Percentiles rank a stretch among this genome's conserved stretches.
phyloP scores from a whole-genome alignment of 139 green algal genomes.

The Chlorella sp. region DNA sequence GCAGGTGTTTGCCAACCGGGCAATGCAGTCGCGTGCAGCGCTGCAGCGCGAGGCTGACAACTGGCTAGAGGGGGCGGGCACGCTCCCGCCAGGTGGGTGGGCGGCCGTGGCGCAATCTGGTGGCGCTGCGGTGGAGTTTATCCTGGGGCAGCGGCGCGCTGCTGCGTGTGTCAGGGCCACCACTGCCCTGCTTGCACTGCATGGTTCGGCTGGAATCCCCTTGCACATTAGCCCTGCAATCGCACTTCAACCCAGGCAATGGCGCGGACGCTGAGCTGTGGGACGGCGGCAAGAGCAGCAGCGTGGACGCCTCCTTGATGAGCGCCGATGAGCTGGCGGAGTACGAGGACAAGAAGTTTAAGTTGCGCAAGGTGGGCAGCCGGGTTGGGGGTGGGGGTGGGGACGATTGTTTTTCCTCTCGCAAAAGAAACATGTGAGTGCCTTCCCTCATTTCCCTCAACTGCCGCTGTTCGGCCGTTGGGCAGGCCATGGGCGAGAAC shows the following conservation, averaged over 20 bases:
- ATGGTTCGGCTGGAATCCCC: no score
- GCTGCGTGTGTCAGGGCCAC: no score
- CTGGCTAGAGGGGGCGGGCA: conserved; percentile 75
- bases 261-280: conserved; percentile 67
- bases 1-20: conserved; percentile 78
- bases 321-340: conserved; percentile 38
- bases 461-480: no score
- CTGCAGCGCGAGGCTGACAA: conserved; percentile 74
- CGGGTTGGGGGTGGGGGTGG: no score
- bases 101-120: background rate
- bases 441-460: no score
- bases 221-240: background rate
- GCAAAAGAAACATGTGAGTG: no score
- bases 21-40: conserved; percentile 73
- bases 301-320: conserved; percentile 7
- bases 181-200: no score
- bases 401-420: no score
- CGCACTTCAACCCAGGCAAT: conserved; percentile 63
- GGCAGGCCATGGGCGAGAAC: conserved; percentile 79
- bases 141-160: no score
- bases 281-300: conserved; percentile 47
- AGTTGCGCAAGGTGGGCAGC: conserved; percentile 69
- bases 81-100: conserved; percentile 62
- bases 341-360: conserved; percentile 88
- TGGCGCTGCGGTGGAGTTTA: no score